These are phyloP conservation scores for Chrysanthemum lavandulifolium DNA, from an alignment of 129 eudicot genomes.

Conservation along the genomic window DNA sequence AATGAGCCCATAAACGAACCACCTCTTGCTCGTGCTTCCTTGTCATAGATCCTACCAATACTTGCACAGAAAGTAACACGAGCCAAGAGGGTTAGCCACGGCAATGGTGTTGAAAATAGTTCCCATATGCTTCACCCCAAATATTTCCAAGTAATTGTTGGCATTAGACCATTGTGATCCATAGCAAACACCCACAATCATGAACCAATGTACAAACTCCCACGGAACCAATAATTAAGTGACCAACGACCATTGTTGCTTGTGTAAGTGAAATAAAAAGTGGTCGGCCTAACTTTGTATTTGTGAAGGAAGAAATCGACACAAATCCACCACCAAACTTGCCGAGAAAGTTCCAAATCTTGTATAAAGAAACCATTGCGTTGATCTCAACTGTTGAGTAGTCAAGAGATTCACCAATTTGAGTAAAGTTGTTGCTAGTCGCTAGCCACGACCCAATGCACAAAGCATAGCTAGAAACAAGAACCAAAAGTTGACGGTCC, in stretches of 20 bases:
- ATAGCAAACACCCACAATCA: conserved; percentile 78
- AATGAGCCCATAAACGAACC: conserved; percentile 54
- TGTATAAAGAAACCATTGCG: conserved; percentile 77
- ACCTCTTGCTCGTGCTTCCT: conserved; percentile 35
- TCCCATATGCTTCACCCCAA: conserved; percentile 84
- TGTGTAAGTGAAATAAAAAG: conserved; percentile 56
- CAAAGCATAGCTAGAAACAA: conserved; percentile 72
- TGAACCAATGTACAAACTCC: conserved; percentile 73
- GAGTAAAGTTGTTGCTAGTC: conserved; percentile 79
- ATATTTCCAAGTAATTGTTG: conserved; percentile 82
- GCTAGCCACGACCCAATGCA: conserved; percentile 88
- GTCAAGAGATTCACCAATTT: conserved; percentile 70
- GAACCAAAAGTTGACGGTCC: conserved; percentile 73
- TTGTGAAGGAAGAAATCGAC: conserved; percentile 66
- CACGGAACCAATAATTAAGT: conserved; percentile 64
- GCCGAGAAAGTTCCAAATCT: conserved; percentile 95
- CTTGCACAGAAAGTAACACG: conserved; percentile 75
- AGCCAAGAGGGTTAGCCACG: conserved; percentile 76
- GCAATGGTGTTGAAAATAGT: conserved; percentile 86
- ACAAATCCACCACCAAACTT: conserved; percentile 80
- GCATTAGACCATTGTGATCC: conserved; percentile 99
- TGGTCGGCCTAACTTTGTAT: conserved; percentile 72
- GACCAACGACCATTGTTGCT: conserved; percentile 62
- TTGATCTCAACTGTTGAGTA: conserved; percentile 50
- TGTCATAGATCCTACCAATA: conserved; percentile 71